These are phyloP conservation scores for Pythium folliculosum DNA, from an alignment of 352 stramenopile species.

Conservation along the genomic window DNA sequence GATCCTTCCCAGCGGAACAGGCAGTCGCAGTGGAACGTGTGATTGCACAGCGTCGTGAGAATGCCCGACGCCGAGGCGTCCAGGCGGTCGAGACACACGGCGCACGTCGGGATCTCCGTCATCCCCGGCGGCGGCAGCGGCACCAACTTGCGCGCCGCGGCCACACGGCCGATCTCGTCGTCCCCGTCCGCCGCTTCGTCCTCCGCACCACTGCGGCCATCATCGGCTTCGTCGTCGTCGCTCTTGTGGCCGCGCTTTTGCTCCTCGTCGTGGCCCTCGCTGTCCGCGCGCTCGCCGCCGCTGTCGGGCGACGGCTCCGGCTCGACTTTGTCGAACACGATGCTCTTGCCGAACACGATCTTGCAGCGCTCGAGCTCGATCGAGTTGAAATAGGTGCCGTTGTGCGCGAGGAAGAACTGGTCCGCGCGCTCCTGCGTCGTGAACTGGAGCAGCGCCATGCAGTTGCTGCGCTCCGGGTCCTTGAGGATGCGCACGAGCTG, in stretches of 20 bases:
- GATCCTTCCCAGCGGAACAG: conserved; percentile 94
- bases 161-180: conserved; percentile 20
- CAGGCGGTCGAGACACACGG: conserved; percentile 91
- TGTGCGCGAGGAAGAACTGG: conserved; percentile 87
- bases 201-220: background rate
- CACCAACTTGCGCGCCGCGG: conserved; percentile 40
- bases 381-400: conserved; percentile 91
- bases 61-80: conserved; percentile 88
- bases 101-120: conserved; percentile 90
- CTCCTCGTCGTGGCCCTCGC: conserved; percentile 17
- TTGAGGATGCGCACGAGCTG: conserved; percentile 79
- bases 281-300: conserved; percentile 3
- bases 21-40: conserved; percentile 98
- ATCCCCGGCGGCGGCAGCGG: conserved; percentile 65
- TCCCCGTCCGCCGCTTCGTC: conserved; percentile 15
- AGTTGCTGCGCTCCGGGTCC: conserved; percentile 80
- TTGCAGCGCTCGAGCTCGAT: conserved; percentile 90
- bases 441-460: conserved; percentile 88
- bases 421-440: conserved; percentile 73
- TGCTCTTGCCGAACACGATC: conserved; percentile 89
- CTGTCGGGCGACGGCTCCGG: conserved; percentile 20
- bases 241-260: conserved; percentile 19
- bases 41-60: conserved; percentile 97
- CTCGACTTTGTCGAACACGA: conserved; percentile 77
- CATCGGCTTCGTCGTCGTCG: background rate